Percentiles rank a stretch among this genome's conserved stretches.
Evolutionary conservation across 176 grass and related monocot genomes (phyloP).

Genomic region (Eleusine coracana): DNA sequence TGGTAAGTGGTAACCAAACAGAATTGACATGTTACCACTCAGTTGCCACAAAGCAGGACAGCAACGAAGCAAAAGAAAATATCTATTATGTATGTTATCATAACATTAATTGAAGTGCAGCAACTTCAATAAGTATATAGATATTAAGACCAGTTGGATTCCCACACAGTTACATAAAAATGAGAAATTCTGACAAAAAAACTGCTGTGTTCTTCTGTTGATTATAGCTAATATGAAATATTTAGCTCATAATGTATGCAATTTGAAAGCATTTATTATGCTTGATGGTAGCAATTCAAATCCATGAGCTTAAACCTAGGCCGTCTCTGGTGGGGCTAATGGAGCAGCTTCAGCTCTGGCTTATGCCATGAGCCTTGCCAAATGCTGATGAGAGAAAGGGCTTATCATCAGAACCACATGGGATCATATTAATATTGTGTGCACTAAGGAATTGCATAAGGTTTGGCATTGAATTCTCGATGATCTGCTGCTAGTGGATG

Average conservation of each 20-base stretch:
- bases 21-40: background rate
- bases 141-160: background rate
- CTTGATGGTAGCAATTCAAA: background rate
- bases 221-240: constrained; percentile 6
- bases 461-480: background rate
- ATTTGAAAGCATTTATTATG: background rate
- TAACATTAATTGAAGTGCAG: background rate
- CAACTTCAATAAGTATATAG: background rate
- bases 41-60: background rate
- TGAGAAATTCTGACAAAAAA: background rate
- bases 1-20: background rate
- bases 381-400: too few species aligned
- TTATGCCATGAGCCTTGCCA: too few species aligned
- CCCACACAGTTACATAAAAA: background rate
- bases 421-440: background rate
- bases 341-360: too few species aligned
- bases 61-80: background rate
- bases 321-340: too few species aligned
- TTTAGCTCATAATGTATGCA: background rate
- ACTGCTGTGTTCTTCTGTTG: background rate
- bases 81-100: background rate
- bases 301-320: background rate
- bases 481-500: background rate
- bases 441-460: background rate
- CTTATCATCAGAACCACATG: too few species aligned